Base-by-base conservation (phyloP, 495 filamentous ascomycete genomes). In the Xeromyces bisporus region DNA sequence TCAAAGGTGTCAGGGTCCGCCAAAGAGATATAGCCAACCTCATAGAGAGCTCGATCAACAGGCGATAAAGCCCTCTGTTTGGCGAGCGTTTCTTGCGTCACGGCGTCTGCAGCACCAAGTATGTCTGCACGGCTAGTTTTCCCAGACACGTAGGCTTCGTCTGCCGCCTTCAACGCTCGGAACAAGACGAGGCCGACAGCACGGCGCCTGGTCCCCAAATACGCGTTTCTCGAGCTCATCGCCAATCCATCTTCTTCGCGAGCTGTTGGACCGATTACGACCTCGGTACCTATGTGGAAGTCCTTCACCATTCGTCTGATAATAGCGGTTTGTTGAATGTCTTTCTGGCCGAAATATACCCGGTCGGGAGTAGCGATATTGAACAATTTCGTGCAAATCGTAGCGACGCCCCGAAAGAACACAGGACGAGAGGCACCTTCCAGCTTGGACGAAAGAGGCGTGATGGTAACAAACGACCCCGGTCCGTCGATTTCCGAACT, bases 291-390 rank as follows among this genome's bases (percentile, higher is more conserved):
- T n/a, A 96, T 43, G 47, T 79, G 75, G 39, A 99, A 86, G 46
- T 99, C 89, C 39, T 69, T 56, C 2, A 94, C 80, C 72, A 99
- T 69, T 6, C 79, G 69, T 50, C 69, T 71, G 44, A 99, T 80
- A 4, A 99, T 68, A 6, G 87, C 80, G 0, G 83, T 91, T 57
- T 99, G 89, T 55, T 99, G 89, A 11, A 94, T 71, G 44, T 99
- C 89, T 58, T 99, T 96, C 56, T 96, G 91, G 1, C 89, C 89
- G 53, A 99, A 94, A 48, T 93, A 99, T 1, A 85, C 91, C 26
- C 71, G 70, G 25, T 92, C 81, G 2, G 89, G 83, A 40, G 73
- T 66, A 23, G 84, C 76, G 29, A 87, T 81, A 46, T 94, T 96
- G 56, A 97, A 89, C 14, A 97, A 58, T 64, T 97, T 97, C 76